Percentiles rank a stretch among this genome's conserved stretches.
Conservation (phyloP, 2,329 filamentous ascomycete species). For the Sarocladium brachiariae region DNA sequence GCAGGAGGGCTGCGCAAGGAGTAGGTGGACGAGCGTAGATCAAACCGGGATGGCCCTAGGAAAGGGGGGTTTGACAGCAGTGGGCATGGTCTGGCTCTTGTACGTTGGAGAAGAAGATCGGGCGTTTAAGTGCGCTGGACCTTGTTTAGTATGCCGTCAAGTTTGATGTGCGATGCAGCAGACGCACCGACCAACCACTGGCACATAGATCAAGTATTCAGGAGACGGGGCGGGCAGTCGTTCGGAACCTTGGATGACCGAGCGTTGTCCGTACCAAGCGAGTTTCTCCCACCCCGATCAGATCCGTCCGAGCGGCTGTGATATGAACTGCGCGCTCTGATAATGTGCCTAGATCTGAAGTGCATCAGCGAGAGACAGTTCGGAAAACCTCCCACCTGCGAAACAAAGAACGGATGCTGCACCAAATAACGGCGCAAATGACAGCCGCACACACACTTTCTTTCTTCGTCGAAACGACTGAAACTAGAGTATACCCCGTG, state of each 20-base stretch:
- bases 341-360: not conserved
- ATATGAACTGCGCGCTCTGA: constrained; percentile 3
- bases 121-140: constrained; percentile 7
- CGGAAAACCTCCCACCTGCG: not conserved
- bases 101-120: constrained; percentile 8
- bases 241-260: constrained; percentile 4
- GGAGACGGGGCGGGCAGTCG: not conserved
- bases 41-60: constrained; percentile 9
- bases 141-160: constrained; percentile 9
- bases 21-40: constrained; percentile 6
- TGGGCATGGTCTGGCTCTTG: constrained; percentile 5
- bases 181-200: constrained; percentile 8
- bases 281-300: constrained; percentile 4
- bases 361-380: not conserved
- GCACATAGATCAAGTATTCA: not conserved
- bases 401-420: constrained; percentile 6
- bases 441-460: not conserved
- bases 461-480: constrained; percentile 8
- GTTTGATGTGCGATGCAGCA: constrained; percentile 9
- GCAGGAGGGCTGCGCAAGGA: constrained; percentile 4
- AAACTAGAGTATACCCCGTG: constrained; percentile 6
- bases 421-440: not conserved
- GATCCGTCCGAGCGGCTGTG: constrained; percentile 8
- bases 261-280: not conserved
- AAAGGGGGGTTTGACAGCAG: constrained; percentile 7